A percentile compares a stretch with the other conserved stretches of the same genome.
Conservation (phyloP, 1,139 yeast genomes). For the Tardiomyces digboiensis region DNA sequence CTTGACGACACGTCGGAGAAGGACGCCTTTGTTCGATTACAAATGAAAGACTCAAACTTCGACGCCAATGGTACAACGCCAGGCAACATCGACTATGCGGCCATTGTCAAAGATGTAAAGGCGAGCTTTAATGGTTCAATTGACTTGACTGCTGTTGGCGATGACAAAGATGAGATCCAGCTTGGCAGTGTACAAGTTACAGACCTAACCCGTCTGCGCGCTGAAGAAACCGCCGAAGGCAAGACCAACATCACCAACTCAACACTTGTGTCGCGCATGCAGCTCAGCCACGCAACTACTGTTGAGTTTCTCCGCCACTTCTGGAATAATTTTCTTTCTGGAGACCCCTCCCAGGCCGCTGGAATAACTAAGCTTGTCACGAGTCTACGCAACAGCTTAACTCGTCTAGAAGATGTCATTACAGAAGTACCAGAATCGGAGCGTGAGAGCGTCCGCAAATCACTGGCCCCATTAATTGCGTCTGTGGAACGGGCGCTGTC, state of each 20-base stretch:
- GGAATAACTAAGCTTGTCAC: conserved; percentile 38
- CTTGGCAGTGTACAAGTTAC: background rate
- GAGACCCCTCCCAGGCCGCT: conserved; percentile 42
- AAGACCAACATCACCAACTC: background rate
- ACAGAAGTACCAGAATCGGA: conserved; percentile 4
- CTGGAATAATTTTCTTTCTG: conserved; percentile 53
- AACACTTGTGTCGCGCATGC: conserved; percentile 10
- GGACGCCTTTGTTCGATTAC: conserved; percentile 35
- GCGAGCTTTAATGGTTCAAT: background rate
- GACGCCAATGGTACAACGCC: conserved; percentile 9
- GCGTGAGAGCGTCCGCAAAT: background rate
- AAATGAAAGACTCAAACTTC: conserved; percentile 53
- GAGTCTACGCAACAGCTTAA: conserved; percentile 39
- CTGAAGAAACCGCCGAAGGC: conserved; percentile 10
- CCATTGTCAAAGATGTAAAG: background rate
- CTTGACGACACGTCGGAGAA: conserved; percentile 34
- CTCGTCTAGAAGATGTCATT: conserved; percentile 33
- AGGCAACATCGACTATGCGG: conserved; percentile 2
- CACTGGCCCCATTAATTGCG: conserved; percentile 30
- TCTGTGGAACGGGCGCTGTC: conserved; percentile 32
- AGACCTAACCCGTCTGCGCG: background rate
- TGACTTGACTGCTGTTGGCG: conserved; percentile 4
- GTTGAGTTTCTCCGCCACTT: conserved; percentile 64
- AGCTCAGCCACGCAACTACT: conserved; percentile 51
- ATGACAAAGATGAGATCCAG: background rate